A percentile compares a stretch with the other conserved stretches of the same genome.
These are phyloP conservation scores for Pulveroboletus sp. DNA, from an alignment of 768 basidiomycete genomes.

Conservation along the genomic window DNA sequence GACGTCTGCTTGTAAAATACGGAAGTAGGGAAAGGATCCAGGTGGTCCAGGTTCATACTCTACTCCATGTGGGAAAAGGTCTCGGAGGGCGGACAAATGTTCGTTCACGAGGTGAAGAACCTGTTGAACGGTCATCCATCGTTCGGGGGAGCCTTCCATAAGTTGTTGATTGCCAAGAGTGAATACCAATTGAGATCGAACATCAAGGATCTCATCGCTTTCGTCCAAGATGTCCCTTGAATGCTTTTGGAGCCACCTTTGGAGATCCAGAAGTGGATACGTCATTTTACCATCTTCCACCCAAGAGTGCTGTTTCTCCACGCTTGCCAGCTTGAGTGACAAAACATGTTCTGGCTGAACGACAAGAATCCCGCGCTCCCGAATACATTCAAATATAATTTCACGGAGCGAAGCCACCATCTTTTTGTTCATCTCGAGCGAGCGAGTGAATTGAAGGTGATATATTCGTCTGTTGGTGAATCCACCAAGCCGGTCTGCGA, in stretches of 20 bases:
- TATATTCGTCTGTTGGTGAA: conserved; percentile 44
- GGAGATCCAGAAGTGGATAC: conserved; percentile 17
- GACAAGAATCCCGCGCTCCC: no score
- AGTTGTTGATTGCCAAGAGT: conserved; percentile 36
- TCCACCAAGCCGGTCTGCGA: conserved; percentile 38
- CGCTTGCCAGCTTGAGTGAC: conserved; percentile 42
- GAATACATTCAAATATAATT: conserved; percentile 34
- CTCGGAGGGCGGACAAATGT: no score
- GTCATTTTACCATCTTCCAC: conserved; percentile 16
- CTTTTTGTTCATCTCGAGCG: conserved; percentile 15
- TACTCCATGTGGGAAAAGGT: conserved; percentile 2
- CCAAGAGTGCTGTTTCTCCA: conserved; percentile 29
- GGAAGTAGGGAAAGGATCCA: no score
- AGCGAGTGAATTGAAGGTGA: conserved; percentile 45
- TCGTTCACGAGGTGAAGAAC: no score
- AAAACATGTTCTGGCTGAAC: conserved; percentile 54
- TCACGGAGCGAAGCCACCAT: conserved; percentile 18
- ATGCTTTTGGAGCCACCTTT: conserved; percentile 16
- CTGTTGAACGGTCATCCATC: conserved; percentile 41
- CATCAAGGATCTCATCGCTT: conserved; percentile 5
- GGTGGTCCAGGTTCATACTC: conserved; percentile 1
- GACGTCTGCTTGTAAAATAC: no score
- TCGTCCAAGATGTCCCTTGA: conserved; percentile 19
- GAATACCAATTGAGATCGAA: conserved; percentile 45
- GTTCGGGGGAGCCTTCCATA: conserved; percentile 38